Conservation (phyloP, 1,284 basidiomycete genomes). For the Moesziomyces parantarcticus region DNA sequence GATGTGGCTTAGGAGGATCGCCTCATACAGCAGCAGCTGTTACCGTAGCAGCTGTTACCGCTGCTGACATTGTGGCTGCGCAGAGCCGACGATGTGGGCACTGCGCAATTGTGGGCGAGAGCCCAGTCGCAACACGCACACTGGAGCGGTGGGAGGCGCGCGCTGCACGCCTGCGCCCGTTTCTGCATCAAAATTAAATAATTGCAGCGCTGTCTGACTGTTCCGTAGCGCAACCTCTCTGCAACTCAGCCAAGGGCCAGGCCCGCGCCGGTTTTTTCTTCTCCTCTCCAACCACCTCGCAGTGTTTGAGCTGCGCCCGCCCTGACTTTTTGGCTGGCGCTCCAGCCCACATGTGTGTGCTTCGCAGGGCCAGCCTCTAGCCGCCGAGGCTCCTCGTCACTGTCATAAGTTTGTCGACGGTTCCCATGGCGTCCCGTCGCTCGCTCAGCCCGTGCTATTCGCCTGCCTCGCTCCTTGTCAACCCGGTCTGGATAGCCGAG, state of each 20-base stretch:
- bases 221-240: neutral
- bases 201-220: too few species aligned
- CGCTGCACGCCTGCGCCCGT: neutral
- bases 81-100: too few species aligned
- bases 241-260: neutral
- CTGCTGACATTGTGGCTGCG: too few species aligned
- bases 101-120: too few species aligned
- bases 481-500: constrained; percentile 16
- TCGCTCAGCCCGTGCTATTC: neutral
- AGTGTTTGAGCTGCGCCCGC: neutral
- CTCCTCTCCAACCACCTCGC: neutral
- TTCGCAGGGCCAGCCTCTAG: neutral
- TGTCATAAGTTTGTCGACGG: neutral
- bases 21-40: too few species aligned
- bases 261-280: neutral
- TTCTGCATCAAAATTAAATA: neutral
- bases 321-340: neutral
- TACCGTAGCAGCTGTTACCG: too few species aligned
- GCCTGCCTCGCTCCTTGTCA: neutral
- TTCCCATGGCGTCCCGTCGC: neutral
- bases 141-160: too few species aligned
- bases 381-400: neutral
- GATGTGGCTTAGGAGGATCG: neutral
- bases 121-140: too few species aligned
- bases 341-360: too few species aligned